Conservation (phyloP, 1,284 basidiomycete species). For the Cystobasidium pallidum region DNA sequence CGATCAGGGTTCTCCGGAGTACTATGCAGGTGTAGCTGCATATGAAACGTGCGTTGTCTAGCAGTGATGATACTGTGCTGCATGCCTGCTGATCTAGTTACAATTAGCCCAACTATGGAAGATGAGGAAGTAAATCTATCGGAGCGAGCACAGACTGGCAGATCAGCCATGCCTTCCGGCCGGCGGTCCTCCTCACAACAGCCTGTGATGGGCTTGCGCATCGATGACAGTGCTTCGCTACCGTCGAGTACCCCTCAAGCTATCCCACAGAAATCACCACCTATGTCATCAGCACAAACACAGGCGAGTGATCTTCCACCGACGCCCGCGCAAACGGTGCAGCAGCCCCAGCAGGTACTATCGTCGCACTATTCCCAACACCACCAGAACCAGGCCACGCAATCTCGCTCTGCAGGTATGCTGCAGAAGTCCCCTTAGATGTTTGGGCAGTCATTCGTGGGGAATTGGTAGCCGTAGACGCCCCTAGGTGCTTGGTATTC, state of each 20-base stretch:
- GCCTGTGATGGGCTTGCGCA: not conserved
- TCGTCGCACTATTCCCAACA: slow-evolving; percentile 9
- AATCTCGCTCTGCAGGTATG: slow-evolving; percentile 3
- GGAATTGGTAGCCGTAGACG: not conserved
- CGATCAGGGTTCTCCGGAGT: slow-evolving; percentile 41
- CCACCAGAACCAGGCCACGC: not conserved
- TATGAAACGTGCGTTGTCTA: slow-evolving; percentile 1
- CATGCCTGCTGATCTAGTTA: not conserved
- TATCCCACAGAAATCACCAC: not conserved
- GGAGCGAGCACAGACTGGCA: not conserved
- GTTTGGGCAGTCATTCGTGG: not conserved
- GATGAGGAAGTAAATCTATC: not conserved
- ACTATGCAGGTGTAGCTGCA: slow-evolving; percentile 35
- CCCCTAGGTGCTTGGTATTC: no score
- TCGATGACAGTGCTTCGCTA: not conserved
- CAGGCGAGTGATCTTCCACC: not conserved
- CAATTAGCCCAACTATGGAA: slow-evolving; percentile 1
- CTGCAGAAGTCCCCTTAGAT: slow-evolving; percentile 21
- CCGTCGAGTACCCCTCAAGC: not conserved
- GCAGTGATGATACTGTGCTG: not conserved
- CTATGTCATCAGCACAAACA: not conserved
- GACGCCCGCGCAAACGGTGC: slow-evolving; percentile 5
- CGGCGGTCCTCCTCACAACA: slow-evolving; percentile 4
- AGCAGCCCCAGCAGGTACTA: slow-evolving; percentile 2
- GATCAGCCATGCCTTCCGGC: not conserved